Evolutionary conservation across 2,329 filamentous ascomycete species (phyloP).

Genomic region (Paramyrothecium roridum): DNA sequence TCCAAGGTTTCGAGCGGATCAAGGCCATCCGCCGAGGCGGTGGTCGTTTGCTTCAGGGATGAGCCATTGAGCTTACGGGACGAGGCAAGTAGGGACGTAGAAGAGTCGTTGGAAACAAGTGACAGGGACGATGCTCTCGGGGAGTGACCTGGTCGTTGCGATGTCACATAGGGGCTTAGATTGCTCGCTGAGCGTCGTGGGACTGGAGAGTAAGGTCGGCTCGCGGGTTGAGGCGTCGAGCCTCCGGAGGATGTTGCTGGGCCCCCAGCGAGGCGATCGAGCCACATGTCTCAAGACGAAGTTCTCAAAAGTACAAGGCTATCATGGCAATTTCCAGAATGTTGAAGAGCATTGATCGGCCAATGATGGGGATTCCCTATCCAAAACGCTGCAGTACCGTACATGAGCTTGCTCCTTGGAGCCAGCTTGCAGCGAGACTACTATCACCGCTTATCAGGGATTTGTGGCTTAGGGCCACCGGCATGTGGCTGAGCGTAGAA

Average conservation of each 20-base stretch:
- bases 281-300: constrained; percentile 73
- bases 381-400: no score
- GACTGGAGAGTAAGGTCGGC: constrained; percentile 69
- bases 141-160: constrained; percentile 63
- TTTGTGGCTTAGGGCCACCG: no score
- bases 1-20: constrained; percentile 71
- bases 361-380: no score
- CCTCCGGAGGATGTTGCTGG: constrained; percentile 59
- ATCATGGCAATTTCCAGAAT: constrained; percentile 6
- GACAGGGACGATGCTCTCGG: constrained; percentile 77
- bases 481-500: no score
- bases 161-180: constrained; percentile 66
- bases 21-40: constrained; percentile 45
- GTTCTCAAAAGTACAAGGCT: no score
- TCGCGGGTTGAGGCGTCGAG: constrained; percentile 59
- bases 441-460: no score
- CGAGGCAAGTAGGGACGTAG: constrained; percentile 67
- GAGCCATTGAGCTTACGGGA: constrained; percentile 66
- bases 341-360: not conserved
- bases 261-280: constrained; percentile 73
- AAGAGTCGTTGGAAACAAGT: constrained; percentile 73
- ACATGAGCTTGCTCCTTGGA: no score
- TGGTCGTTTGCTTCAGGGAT: constrained; percentile 57
- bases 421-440: no score
- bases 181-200: constrained; percentile 64